phyloP scores from a whole-genome alignment of 2,329 filamentous ascomycete genomes.

The Pseudogymnoascus sp. region DNA sequence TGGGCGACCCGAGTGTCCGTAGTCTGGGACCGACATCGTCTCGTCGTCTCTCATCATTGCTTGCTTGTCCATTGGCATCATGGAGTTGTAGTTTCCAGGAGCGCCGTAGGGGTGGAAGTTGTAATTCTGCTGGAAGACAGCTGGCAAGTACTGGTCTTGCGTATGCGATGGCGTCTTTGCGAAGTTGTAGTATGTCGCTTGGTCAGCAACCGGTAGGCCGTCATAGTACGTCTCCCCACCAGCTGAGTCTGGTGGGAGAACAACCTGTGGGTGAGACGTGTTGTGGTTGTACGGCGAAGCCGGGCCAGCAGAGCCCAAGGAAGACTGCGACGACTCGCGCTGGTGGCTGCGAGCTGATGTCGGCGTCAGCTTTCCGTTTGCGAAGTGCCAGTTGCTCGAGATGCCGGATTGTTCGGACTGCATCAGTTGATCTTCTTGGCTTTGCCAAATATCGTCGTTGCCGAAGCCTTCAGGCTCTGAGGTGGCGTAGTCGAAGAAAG shows the following conservation, averaged over 20 bases:
- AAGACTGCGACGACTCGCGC: slow-evolving; percentile 54
- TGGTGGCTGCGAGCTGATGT: slow-evolving; percentile 37
- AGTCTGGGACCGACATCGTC: slow-evolving; percentile 26
- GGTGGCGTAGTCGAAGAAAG: background rate
- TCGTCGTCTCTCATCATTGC: slow-evolving; percentile 19
- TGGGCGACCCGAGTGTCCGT: slow-evolving; percentile 20
- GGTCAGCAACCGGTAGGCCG: slow-evolving; percentile 31
- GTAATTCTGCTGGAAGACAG: slow-evolving; percentile 34
- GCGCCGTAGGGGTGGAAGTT: slow-evolving; percentile 36
- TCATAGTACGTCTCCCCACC: slow-evolving; percentile 36
- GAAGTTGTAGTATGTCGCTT: slow-evolving; percentile 29
- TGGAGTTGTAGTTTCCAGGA: slow-evolving; percentile 15
- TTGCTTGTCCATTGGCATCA: slow-evolving; percentile 23
- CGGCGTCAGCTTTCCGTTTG: slow-evolving; percentile 28
- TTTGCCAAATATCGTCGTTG: slow-evolving; percentile 5
- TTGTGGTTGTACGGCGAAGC: slow-evolving; percentile 49
- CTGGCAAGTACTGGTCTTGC: slow-evolving; percentile 24
- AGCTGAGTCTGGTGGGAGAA: slow-evolving; percentile 34
- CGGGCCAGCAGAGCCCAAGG: slow-evolving; percentile 51
- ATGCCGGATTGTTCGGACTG: slow-evolving; percentile 21
- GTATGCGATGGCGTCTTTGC: slow-evolving; percentile 28
- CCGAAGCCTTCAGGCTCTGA: background rate
- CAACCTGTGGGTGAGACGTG: slow-evolving; percentile 49
- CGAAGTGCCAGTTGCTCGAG: slow-evolving; percentile 20
- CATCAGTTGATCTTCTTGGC: slow-evolving; percentile 20